phyloP scores from a whole-genome alignment of 2,329 filamentous ascomycete species.

The Stemphylium beticola region DNA sequence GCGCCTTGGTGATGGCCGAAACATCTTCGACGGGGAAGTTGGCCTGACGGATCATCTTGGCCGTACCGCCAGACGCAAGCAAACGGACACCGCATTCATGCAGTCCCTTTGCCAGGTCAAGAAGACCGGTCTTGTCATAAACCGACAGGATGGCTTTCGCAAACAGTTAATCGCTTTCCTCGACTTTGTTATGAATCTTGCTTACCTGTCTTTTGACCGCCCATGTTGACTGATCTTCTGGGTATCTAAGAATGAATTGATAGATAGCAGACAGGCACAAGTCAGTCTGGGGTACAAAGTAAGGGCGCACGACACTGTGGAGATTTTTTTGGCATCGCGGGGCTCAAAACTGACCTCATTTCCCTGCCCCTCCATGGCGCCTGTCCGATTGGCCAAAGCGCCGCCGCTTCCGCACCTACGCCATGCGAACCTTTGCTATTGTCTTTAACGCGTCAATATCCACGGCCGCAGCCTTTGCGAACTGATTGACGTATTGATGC shows the following conservation, averaged over 20 bases:
- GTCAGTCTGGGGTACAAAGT: conserved; percentile 27
- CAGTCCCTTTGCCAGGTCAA: conserved; percentile 49
- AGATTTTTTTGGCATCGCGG: conserved; percentile 26
- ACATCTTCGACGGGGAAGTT: conserved; percentile 98
- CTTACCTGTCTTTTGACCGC: conserved; percentile 47
- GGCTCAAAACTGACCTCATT: conserved; percentile 12
- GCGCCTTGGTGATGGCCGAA: conserved; percentile 90
- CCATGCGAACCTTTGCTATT: not conserved
- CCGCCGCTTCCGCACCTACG: conserved; percentile 1
- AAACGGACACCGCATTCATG: conserved; percentile 58
- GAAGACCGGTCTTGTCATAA: conserved; percentile 88
- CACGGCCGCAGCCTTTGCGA: too few species aligned
- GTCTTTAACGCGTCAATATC: not conserved
- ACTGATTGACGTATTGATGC: too few species aligned
- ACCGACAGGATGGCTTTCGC: conserved; percentile 85
- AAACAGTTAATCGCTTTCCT: conserved; percentile 9
- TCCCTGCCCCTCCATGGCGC: conserved; percentile 16
- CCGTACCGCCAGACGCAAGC: conserved; percentile 91
- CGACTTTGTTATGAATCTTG: not conserved
- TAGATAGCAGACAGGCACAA: conserved; percentile 12
- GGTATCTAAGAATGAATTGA: conserved; percentile 22
- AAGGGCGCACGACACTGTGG: conserved; percentile 23
- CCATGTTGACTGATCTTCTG: conserved; percentile 34
- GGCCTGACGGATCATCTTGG: conserved; percentile 95
- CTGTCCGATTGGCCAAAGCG: conserved; percentile 16